Evolutionary conservation across 2,329 filamentous ascomycete species (phyloP).

Genomic region (Calonectria hawksworthii): DNA sequence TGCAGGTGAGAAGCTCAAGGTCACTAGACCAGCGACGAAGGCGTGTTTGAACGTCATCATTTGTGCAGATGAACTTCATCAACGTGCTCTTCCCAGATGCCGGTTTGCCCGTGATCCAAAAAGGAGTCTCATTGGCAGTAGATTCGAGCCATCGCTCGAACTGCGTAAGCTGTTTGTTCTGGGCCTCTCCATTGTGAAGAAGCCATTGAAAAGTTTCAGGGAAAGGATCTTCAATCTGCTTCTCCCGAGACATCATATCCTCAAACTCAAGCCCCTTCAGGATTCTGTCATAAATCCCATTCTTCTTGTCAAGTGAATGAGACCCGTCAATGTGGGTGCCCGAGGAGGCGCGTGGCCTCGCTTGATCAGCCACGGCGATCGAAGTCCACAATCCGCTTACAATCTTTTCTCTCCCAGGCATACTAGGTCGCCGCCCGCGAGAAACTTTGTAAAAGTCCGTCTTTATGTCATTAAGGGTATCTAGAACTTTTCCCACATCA

Average conservation of each 20-base stretch:
- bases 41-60: not conserved
- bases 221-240: not conserved
- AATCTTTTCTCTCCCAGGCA: too few relatives aligned
- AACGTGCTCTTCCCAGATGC: not conserved
- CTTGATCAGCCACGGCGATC: too few relatives aligned
- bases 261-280: not conserved
- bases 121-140: not conserved
- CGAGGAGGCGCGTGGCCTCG: too few relatives aligned
- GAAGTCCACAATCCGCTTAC: too few relatives aligned
- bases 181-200: not conserved
- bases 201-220: not conserved
- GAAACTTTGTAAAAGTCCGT: too few relatives aligned
- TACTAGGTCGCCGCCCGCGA: too few relatives aligned
- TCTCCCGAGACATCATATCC: not conserved
- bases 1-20: not conserved
- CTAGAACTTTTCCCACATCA: too few relatives aligned
- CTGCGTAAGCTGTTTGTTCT: not conserved
- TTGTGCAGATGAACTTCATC: not conserved
- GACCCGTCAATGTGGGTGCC: too few relatives aligned
- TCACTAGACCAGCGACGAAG: not conserved
- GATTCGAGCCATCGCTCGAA: not conserved
- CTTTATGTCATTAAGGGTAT: too few relatives aligned
- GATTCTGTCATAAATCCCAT: not conserved
- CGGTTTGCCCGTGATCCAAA: not conserved
- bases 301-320: too few relatives aligned